Conservation (phyloP, 345 rosid species). For the Heritiera fomes region DNA sequence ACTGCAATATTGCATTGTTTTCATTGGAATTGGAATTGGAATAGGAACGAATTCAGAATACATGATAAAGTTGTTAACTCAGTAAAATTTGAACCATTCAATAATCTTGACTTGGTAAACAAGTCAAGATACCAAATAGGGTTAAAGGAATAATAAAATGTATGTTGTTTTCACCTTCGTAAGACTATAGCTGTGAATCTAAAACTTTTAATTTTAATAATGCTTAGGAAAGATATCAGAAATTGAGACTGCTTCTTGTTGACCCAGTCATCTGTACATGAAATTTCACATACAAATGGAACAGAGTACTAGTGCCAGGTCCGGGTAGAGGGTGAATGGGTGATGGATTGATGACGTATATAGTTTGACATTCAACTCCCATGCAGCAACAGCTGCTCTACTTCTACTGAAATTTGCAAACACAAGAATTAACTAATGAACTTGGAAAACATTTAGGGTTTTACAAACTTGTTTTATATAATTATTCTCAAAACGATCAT, state of each 20-base stretch:
- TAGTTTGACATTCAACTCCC: not conserved
- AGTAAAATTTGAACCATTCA: conserved; percentile 3
- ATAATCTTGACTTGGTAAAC: not conserved
- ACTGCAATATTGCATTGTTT: too few species aligned
- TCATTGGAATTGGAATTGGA: too few species aligned
- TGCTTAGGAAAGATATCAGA: not conserved
- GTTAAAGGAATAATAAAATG: not conserved
- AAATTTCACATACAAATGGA: not conserved
- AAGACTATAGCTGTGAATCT: not conserved
- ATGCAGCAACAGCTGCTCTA: not conserved
- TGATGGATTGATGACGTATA: not conserved
- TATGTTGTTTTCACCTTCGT: not conserved
- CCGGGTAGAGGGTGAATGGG: too few species aligned
- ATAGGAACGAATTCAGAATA: not conserved
- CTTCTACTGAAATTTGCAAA: not conserved
- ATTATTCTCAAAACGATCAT: not conserved
- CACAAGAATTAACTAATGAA: not conserved
- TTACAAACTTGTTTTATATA: not conserved
- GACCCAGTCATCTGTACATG: not conserved
- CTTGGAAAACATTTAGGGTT: not conserved
- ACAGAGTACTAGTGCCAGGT: too few species aligned
- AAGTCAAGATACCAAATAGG: not conserved
- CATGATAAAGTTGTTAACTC: not conserved
- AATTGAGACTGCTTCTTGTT: not conserved
- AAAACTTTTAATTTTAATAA: not conserved